Conservation (phyloP, 1,284 basidiomycete species). For the Cutaneotrichosporon spelunceum region DNA sequence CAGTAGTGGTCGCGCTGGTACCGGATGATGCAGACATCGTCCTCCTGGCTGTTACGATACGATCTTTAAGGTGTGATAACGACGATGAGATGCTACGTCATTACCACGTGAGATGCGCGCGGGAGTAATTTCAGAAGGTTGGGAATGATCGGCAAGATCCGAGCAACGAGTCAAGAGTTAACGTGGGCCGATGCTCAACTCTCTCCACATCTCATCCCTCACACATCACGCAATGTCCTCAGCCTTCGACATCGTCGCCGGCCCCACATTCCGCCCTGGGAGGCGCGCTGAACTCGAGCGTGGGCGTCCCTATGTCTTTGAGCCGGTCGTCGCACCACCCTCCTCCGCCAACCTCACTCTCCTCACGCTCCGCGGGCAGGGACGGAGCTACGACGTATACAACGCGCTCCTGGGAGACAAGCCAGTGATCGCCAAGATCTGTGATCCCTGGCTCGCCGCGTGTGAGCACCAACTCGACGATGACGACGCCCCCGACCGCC, state of each 20-base stretch:
- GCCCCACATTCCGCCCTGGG: conserved; percentile 1
- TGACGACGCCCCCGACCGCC: conserved; percentile 4
- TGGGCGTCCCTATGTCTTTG: conserved; percentile 4
- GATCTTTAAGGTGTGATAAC: too few species aligned
- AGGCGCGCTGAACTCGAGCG: conserved; percentile 6
- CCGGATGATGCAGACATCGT: neutral
- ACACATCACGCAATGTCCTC: neutral
- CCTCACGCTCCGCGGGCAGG: conserved; percentile 3
- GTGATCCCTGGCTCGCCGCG: conserved; percentile 6
- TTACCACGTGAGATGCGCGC: neutral
- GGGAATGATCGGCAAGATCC: neutral
- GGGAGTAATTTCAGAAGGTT: neutral
- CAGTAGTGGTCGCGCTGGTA: neutral
- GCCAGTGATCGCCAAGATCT: conserved; percentile 1
- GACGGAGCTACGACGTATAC: conserved; percentile 4
- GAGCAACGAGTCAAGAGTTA: neutral
- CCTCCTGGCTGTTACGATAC: too few species aligned
- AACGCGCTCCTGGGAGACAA: neutral
- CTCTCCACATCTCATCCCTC: neutral
- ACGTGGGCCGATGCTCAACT: neutral
- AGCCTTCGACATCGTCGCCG: conserved; percentile 2
- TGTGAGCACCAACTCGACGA: conserved; percentile 5
- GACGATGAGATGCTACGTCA: neutral
- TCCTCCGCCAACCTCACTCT: neutral
- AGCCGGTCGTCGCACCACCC: neutral